These are phyloP conservation scores for Dillenia turbinata DNA, from an alignment of 164 flowering plant species.

Conservation along the genomic window DNA sequence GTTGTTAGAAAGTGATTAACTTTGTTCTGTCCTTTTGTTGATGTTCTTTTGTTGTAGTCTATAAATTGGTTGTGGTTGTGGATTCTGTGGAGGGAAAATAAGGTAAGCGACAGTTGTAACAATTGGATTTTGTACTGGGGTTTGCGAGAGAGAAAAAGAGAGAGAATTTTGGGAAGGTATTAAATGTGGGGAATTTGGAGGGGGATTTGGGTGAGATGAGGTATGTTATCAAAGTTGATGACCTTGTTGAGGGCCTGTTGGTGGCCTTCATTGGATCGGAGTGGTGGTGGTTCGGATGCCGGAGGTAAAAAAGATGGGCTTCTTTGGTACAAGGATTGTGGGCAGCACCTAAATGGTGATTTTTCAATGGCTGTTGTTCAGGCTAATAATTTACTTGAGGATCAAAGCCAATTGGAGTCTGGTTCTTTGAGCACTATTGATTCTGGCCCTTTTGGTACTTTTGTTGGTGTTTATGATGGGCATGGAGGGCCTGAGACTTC, in stretches of 20 bases:
- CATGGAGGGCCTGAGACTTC: slow-evolving; percentile 92
- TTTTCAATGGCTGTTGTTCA: slow-evolving; percentile 88
- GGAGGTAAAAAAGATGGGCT: slow-evolving; percentile 72
- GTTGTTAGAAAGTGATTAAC: not conserved
- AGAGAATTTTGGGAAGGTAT: not conserved
- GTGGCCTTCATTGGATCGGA: slow-evolving; percentile 50
- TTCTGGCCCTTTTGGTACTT: slow-evolving; percentile 73
- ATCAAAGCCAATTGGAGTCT: slow-evolving; percentile 81
- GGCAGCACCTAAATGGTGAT: slow-evolving; percentile 71
- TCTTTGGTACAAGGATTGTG: slow-evolving; percentile 76
- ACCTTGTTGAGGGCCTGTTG: slow-evolving; percentile 67
- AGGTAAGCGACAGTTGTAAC: not conserved
- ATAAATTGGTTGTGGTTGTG: slow-evolving; percentile 3
- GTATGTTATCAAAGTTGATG: slow-evolving; percentile 70
- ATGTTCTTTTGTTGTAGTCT: not conserved
- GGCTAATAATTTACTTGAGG: slow-evolving; percentile 79
- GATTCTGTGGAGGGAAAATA: too few species aligned
- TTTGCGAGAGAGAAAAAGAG: not conserved
- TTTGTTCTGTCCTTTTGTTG: not conserved
- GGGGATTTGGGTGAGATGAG: slow-evolving; percentile 67
- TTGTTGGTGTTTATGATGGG: slow-evolving; percentile 79
- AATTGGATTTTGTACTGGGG: not conserved
- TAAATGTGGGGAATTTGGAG: slow-evolving; percentile 44
- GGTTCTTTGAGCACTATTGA: slow-evolving; percentile 57
- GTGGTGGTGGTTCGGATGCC: slow-evolving; percentile 42